Conservation (phyloP, 2,329 filamentous ascomycete genomes). For the Pyricularia sp. region DNA sequence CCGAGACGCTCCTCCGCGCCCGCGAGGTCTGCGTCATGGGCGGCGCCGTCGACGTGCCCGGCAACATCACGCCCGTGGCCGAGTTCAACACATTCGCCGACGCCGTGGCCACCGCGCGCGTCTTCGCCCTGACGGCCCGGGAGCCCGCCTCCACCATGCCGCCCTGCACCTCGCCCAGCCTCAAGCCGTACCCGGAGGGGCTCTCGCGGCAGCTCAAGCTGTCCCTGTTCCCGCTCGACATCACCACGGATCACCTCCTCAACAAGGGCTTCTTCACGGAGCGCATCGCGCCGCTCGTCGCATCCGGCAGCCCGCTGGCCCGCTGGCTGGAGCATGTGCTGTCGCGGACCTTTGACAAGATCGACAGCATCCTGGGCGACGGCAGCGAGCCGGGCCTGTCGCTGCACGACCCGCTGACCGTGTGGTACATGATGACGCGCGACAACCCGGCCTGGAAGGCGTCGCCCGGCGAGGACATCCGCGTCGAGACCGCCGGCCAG, state of each 20-base stretch:
- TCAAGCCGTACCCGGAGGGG: conserved; percentile 47
- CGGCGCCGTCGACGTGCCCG: conserved; percentile 67
- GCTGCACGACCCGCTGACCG: conserved; percentile 68
- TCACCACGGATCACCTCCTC: conserved; percentile 63
- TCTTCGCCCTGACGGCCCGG: conserved; percentile 68
- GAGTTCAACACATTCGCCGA: conserved; percentile 98
- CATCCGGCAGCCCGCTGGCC: conserved; percentile 61
- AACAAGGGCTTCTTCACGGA: conserved; percentile 49
- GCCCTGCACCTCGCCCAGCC: conserved; percentile 21
- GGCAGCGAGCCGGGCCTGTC: conserved; percentile 50
- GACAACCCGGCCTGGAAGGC: conserved; percentile 49
- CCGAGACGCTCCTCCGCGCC: conserved; percentile 77
- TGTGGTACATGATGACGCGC: conserved; percentile 67
- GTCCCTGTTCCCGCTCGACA: conserved; percentile 66
- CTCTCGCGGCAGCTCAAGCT: conserved; percentile 57
- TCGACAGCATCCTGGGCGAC: conserved; percentile 52
- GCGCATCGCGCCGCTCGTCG: conserved; percentile 43
- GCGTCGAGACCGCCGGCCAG: conserved; percentile 82
- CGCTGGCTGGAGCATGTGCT: conserved; percentile 67
- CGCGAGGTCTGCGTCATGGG: conserved; percentile 97
- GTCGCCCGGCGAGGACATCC: conserved; percentile 63
- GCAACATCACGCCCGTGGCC: conserved; percentile 77
- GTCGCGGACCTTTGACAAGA: conserved; percentile 58
- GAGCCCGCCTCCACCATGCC: conserved; percentile 75
- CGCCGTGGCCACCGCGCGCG: conserved; percentile 62